phyloP scores from a whole-genome alignment of 345 rosid genomes.

The Citrus trifoliata region DNA sequence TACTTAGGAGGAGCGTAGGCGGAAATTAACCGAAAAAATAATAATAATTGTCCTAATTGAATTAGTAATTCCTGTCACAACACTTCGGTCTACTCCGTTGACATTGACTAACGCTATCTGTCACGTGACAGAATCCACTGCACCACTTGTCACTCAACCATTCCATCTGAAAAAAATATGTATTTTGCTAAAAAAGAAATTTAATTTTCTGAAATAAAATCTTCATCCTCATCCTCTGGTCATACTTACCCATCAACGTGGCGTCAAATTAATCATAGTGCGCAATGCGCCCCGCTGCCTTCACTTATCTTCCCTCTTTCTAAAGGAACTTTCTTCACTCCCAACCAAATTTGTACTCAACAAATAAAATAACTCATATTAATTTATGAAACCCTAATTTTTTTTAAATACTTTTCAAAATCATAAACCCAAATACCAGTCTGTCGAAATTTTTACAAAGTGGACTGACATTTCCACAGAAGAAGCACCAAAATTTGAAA shows the following conservation, averaged over 20 bases:
- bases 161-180: too few relatives aligned
- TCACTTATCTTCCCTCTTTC: not conserved
- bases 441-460: not conserved
- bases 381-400: not conserved
- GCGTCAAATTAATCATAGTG: constrained; percentile 15
- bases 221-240: constrained; percentile 19
- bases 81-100: not conserved
- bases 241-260: constrained; percentile 21
- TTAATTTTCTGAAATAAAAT: not conserved
- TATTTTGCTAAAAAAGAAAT: not conserved
- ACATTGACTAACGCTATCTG: not conserved
- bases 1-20: too few relatives aligned
- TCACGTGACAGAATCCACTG: too few relatives aligned
- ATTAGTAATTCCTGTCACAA: not conserved
- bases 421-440: not conserved
- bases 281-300: constrained; percentile 23
- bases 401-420: not conserved
- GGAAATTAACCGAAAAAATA: too few relatives aligned
- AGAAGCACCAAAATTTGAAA: not conserved
- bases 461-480: not conserved
- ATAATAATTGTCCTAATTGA: too few relatives aligned
- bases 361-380: not conserved
- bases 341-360: not conserved
- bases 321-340: not conserved
- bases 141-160: not conserved